phyloP scores from a whole-genome alignment of 2,329 filamentous ascomycete genomes.

The Lasiodiplodia gonubiensis region DNA sequence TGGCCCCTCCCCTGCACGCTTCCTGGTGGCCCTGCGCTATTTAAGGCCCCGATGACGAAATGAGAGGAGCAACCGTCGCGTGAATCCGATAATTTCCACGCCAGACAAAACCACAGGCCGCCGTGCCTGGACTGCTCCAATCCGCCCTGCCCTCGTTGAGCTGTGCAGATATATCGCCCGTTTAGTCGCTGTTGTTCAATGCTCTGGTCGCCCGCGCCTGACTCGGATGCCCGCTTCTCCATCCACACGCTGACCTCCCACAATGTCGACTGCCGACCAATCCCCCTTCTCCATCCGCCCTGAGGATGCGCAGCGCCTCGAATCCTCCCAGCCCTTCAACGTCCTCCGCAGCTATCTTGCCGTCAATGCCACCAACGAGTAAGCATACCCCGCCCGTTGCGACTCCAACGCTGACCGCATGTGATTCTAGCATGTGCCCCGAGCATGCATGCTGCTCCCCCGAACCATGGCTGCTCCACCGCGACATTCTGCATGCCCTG shows the following conservation, averaged over 20 bases:
- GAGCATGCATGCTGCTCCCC: conserved; percentile 44
- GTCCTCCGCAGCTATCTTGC: conserved; percentile 52
- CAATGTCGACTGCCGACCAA: conserved; percentile 2
- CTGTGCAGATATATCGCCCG: neutral
- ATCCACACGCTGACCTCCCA: conserved; percentile 20
- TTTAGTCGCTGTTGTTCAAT: conserved; percentile 7
- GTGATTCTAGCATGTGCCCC: conserved; percentile 51
- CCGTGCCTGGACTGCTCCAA: conserved; percentile 11
- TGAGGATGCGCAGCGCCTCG: conserved; percentile 49
- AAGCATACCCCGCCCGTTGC: conserved; percentile 41
- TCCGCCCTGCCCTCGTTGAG: neutral
- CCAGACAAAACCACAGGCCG: conserved; percentile 15
- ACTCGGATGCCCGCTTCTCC: conserved; percentile 20
- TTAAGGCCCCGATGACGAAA: conserved; percentile 27
- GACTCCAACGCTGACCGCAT: conserved; percentile 31
- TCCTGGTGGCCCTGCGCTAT: conserved; percentile 26
- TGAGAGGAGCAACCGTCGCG: conserved; percentile 22
- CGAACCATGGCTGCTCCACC: conserved; percentile 57
- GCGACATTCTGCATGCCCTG: conserved; percentile 64
- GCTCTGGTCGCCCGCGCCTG: conserved; percentile 15
- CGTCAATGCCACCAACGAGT: conserved; percentile 47
- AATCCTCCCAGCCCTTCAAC: conserved; percentile 50
- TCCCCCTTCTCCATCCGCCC: conserved; percentile 52
- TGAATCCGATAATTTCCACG: conserved; percentile 27
- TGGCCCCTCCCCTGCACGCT: conserved; percentile 20